Conservation (phyloP, 805 yeast genomes). For the Kluyveromyces lactis region DNA sequence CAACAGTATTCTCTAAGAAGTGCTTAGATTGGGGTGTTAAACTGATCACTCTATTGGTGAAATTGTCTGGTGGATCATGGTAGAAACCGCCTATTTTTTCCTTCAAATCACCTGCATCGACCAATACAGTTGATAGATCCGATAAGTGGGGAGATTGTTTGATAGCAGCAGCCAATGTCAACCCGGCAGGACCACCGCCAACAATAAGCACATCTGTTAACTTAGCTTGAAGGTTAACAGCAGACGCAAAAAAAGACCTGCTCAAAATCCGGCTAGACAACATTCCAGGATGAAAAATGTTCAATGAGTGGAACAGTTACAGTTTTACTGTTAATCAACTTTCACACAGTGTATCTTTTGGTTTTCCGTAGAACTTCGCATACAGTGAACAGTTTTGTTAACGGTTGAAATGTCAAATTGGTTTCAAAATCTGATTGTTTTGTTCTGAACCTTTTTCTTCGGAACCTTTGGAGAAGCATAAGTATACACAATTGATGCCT, state of each 20-base stretch:
- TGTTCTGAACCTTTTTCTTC: too few relatives aligned
- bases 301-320: too few relatives aligned
- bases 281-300: background rate
- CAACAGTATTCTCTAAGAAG: slow-evolving; percentile 62
- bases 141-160: slow-evolving; percentile 57
- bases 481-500: too few relatives aligned
- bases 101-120: slow-evolving; percentile 63
- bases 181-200: slow-evolving; percentile 97
- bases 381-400: too few relatives aligned
- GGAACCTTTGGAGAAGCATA: too few relatives aligned
- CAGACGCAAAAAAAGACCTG: background rate
- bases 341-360: too few relatives aligned
- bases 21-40: slow-evolving; percentile 73
- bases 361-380: too few relatives aligned
- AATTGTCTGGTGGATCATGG: slow-evolving; percentile 34
- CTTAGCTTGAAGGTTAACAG: slow-evolving; percentile 12
- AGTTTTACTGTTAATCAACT: too few relatives aligned
- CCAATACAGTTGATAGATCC: slow-evolving; percentile 52
- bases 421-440: too few relatives aligned
- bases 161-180: slow-evolving; percentile 75
- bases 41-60: slow-evolving; percentile 76
- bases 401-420: too few relatives aligned
- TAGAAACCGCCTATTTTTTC: slow-evolving; percentile 37
- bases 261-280: background rate
- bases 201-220: slow-evolving; percentile 70